phyloP scores from a whole-genome alignment of 106 monocot genomes.

The Amphibolis antarctica region DNA sequence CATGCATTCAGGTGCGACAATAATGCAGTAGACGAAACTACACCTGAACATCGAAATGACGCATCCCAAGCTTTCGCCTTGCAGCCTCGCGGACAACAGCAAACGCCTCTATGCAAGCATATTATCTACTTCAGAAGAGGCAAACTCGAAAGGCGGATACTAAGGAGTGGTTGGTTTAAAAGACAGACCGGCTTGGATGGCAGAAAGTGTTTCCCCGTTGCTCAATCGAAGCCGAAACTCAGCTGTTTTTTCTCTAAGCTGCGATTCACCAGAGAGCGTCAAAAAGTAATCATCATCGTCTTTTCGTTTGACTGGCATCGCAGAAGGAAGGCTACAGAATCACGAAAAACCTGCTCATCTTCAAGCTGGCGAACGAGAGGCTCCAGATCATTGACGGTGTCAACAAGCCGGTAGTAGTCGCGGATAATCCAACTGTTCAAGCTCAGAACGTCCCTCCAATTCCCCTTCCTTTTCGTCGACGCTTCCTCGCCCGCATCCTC shows the following conservation, averaged over 20 bases:
- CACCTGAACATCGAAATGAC: slow-evolving; percentile 98
- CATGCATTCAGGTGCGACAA: not conserved
- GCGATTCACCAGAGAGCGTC: not conserved
- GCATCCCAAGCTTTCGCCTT: slow-evolving; percentile 86
- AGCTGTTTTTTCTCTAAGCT: slow-evolving; percentile 60
- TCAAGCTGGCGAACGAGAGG: slow-evolving; percentile 35
- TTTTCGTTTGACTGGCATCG: not conserved
- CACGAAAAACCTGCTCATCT: slow-evolving; percentile 56
- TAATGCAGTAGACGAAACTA: not conserved
- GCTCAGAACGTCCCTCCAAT: slow-evolving; percentile 67
- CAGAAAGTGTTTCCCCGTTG: slow-evolving; percentile 72
- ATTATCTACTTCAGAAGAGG: not conserved
- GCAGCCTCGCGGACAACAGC: slow-evolving; percentile 91
- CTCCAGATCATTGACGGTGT: slow-evolving; percentile 57
- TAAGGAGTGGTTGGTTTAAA: not conserved
- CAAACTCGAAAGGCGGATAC: not conserved
- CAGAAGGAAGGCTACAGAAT: not conserved
- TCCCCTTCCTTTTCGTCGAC: slow-evolving; percentile 3
- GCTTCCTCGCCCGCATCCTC: not conserved
- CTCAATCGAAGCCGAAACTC: slow-evolving; percentile 60
- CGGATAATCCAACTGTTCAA: slow-evolving; percentile 86
- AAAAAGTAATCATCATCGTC: not conserved
- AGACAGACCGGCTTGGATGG: slow-evolving; percentile 74
- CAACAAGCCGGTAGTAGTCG: slow-evolving; percentile 85
- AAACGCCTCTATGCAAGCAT: slow-evolving; percentile 67